Evolutionary conservation across 2,329 filamentous ascomycete species (phyloP), one percentile per base, ranked within the genome.

Genomic region (Dissoconium aciculare): DNA sequence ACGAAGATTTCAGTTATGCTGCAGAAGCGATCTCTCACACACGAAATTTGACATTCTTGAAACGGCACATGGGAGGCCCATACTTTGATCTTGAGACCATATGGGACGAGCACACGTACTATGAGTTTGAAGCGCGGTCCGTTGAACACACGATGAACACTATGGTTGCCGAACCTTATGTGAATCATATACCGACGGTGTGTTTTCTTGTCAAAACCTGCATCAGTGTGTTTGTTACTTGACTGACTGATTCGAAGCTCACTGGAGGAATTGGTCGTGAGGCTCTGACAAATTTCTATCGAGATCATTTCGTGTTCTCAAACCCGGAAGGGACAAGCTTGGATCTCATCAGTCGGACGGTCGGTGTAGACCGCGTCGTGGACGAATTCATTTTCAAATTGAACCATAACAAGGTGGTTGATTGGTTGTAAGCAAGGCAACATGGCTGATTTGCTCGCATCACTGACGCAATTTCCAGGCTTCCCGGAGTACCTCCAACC

Each of bases 91-190:
- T 85, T 5, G 80, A 85, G 47, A 64, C 66, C 1, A 74, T 84
- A 28, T 87, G 79, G 79, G 77, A 83, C 5, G 77, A 84, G 52
- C 78, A 87, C 49, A 78, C 74, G 0, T 64, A 65, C 26, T 77
- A 67, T 42, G 77, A 84, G 48, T 85, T 85, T 49, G 69, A 54
- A 1, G 69, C 74, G 33, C 65, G 77, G 8, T 70, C 69, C 2
- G 77, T 82, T 0, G 71, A 71, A 38, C 68, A 71, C 40, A 85
- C 78, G 0, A 84, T 85, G 78, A 64, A 63, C n/a, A 84, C 78
- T 0, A 84, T 85, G 78, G 77, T 83, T 2, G 63, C 74, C 28
- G 71, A 82, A 50, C 79, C 78, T 2, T 83, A 84, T 45, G 78
- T 85, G 1, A 84, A 84, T 47, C 76, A 84, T 47, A 62, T 83